Evolutionary conservation across 805 yeast genomes (phyloP).

Genomic region (Nakazawaea siamensis): DNA sequence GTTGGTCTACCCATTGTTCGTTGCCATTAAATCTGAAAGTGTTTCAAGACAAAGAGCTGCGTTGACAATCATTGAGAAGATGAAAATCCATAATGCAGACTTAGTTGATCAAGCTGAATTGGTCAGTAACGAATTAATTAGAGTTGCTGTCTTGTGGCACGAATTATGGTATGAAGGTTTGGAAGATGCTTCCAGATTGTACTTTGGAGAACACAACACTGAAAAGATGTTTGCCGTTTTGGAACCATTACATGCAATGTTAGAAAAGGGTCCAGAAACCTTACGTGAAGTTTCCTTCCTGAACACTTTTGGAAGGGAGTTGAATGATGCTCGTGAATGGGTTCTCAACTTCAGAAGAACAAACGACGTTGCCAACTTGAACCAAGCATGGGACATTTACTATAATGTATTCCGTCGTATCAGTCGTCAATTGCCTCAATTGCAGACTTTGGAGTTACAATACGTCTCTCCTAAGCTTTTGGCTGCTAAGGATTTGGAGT

Average conservation of each 20-base stretch:
- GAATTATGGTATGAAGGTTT: conserved; percentile 97
- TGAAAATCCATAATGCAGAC: conserved; percentile 79
- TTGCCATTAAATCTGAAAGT: conserved; percentile 91
- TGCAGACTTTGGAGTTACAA: conserved; percentile 80
- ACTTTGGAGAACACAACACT: conserved; percentile 89
- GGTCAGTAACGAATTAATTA: conserved; percentile 86
- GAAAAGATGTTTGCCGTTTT: conserved; percentile 90
- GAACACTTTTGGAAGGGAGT: conserved; percentile 88
- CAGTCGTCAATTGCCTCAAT: conserved; percentile 79
- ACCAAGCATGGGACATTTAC: conserved; percentile 97
- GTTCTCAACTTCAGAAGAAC: conserved; percentile 76
- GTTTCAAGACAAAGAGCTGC: conserved; percentile 89
- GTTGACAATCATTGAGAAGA: conserved; percentile 78
- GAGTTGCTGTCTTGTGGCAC: conserved; percentile 96
- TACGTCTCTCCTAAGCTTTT: conserved; percentile 89
- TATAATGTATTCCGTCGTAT: conserved; percentile 90
- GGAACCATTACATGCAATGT: conserved; percentile 80
- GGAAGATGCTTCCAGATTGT: conserved; percentile 91
- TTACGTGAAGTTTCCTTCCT: conserved; percentile 88
- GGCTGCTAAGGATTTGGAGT: conserved; percentile 67
- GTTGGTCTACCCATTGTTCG: conserved; percentile 88
- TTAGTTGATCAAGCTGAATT: conserved; percentile 89
- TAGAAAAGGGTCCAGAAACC: conserved; percentile 85
- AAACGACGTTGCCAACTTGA: conserved; percentile 78
- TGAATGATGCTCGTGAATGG: conserved; percentile 92